Base-by-base conservation (phyloP, 495 filamentous ascomycete species). In the Neurospora sp. region DNA sequence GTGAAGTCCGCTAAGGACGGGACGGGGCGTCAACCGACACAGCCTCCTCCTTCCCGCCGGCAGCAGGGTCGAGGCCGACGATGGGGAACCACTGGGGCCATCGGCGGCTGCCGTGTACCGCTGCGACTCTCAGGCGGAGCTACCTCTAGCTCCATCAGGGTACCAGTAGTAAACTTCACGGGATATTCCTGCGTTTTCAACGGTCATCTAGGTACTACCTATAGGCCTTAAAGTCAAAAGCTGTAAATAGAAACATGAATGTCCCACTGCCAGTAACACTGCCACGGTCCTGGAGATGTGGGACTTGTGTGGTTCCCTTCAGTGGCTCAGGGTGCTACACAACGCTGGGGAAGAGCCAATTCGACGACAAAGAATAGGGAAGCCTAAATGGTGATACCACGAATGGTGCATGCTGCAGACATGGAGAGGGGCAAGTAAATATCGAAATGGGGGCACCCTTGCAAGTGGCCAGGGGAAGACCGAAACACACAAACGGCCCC, bases 401-500 rank as follows among this genome's bases (percentile, higher is more conserved):
- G n/a, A 48, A 48, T n/a, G 44, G n/a, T 27, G 22, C 48, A 59
- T 27, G 48, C 22, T 27, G 48, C 48, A 59, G 11, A 31, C 22
- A 31, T 22, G 31, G 48, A 5, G 48, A 59, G 20, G 20, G 46
- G 20, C 9, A 48, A 20, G 44, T 5, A 4, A 61, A 61, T 12
- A 31, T 31, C 10, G 12, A 61, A 35, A 31, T 16, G 20, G 53
- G 53, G 53, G 22, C 27, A 61, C 20, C 53, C 53, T 61, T 61
- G 53, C 27, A 61, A 61, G 53, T 61, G 27, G 12, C 53, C 53
- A 61, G 53, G 48, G 53, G 53, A 35, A 35, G 22, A 35, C 53
- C 53, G 35, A 16, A 61, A 35, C 22, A 35, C 12, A 31, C 16
- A 61, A 61, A 35, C 22, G 53, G 53, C 75, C 77, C 77, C 75